Evolutionary conservation across 73 alveolate species (phyloP).

Genomic region (Symbiodinium pilosum): DNA sequence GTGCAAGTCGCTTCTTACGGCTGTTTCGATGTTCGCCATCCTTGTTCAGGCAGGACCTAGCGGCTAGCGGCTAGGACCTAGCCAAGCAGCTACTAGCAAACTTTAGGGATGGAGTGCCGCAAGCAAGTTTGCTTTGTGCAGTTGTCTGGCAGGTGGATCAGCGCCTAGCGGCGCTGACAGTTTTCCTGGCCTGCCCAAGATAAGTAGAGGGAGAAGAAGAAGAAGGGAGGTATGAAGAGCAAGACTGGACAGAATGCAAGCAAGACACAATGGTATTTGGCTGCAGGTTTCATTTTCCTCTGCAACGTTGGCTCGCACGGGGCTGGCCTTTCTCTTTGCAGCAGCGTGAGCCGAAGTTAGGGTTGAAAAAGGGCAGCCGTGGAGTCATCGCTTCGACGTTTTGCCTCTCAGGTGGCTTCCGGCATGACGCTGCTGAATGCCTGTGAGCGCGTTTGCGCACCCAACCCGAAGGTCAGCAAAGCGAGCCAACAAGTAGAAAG

Average conservation of each 20-base stretch:
- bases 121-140: no score
- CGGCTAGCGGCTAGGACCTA: no score
- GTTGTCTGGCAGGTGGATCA: conserved; percentile 33
- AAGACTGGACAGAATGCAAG: background rate
- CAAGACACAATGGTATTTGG: background rate
- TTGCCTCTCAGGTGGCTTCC: background rate
- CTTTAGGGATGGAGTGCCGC: no score
- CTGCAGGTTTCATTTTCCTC: conserved; percentile 40
- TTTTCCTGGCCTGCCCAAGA: background rate
- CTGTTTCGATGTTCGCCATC: conserved; percentile 18
- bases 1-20: conserved; percentile 18
- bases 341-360: background rate
- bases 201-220: no score
- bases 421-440: conserved; percentile 42
- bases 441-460: conserved; percentile 19
- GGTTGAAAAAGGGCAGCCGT: no score
- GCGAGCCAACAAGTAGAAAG: background rate
- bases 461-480: conserved; percentile 8
- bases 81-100: no score
- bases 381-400: no score
- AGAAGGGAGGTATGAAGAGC: background rate
- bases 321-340: conserved; percentile 17
- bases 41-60: conserved; percentile 26
- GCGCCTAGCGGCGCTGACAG: conserved; percentile 13
- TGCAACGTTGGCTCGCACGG: background rate